Evolutionary conservation across 257 asterid genomes (phyloP), one percentile per base, ranked within the genome.

Genomic region (Nicotiana tomentosiformis): DNA sequence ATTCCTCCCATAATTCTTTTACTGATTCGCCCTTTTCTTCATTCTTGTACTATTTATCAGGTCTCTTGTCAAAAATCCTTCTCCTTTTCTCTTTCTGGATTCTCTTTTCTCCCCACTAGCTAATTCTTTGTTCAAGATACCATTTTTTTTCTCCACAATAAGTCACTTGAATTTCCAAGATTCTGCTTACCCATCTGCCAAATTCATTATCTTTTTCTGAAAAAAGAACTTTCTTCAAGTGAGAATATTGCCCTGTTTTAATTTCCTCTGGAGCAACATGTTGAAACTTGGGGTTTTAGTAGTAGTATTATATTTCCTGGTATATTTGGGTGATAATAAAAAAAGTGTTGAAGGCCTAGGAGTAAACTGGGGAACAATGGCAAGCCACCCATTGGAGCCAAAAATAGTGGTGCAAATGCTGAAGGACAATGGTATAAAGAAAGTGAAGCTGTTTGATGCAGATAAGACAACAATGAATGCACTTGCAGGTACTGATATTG

Each of bases 351-450:
- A 81, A 10, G 84, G 84, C 9, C 15, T 81, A 17, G 84, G 84
- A 16, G 84, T 81, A 46, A 81, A 81, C 51, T 81, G 84, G 84
- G 84, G 84, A 51, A 81, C 84, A 8, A 81, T 81, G 78, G 84
- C 78, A 15, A 51, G 65, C 10, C 84, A 81, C 39, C 33, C 16
- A n/a, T 72, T 81, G 78, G 78, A 69, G 57, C 67, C 84, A 12
- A 81, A 53, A 39, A 66, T 57, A 66, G 67, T 81, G 1, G 78
- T 81, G 55, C 84, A 81, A 58, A 66, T 81, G 78, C 39, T 81
- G 56, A 81, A 30, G 35, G 67, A 81, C 43, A 81, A 81, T 53
- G 68, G 84, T 23, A 81, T 81, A 49, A 4, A 81, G 35, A 81
- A 81, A 57, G 84, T 81, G 46, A 81, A 81, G 15, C 32, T 81